Evolutionary conservation across 768 basidiomycete species (phyloP).

Genomic region (Kwoniella sp.): DNA sequence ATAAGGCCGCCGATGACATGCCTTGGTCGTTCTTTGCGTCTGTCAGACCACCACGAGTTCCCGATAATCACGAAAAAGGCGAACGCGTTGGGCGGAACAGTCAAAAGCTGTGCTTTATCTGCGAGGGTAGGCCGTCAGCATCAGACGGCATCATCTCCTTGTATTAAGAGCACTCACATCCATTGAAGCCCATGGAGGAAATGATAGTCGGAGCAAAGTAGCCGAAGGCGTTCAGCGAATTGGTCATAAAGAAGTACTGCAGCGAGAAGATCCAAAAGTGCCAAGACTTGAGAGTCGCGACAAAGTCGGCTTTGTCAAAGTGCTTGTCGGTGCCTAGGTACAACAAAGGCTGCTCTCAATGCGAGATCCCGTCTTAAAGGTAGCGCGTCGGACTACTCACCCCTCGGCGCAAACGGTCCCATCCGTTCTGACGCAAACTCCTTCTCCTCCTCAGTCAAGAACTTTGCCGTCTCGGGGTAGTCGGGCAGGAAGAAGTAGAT

Average conservation of each 20-base stretch:
- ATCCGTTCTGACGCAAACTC: conserved; percentile 17
- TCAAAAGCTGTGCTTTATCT: conserved; percentile 34
- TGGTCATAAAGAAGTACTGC: conserved; percentile 10
- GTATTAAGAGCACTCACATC: conserved; percentile 24
- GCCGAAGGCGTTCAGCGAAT: conserved; percentile 27
- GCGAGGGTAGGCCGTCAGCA: conserved; percentile 3
- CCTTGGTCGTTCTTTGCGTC: conserved; percentile 30
- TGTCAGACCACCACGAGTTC: conserved; percentile 45
- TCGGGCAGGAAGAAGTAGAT: conserved; percentile 35
- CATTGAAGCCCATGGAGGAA: conserved; percentile 35
- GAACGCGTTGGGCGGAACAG: conserved; percentile 38
- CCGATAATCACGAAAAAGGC: conserved; percentile 45
- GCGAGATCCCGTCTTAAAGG: not conserved
- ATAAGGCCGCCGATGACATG: conserved; percentile 44
- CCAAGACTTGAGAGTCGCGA: conserved; percentile 23
- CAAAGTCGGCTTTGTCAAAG: conserved; percentile 30
- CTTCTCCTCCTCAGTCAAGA: conserved; percentile 38
- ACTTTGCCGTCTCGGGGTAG: conserved; percentile 41
- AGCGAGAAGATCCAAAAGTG: conserved; percentile 30
- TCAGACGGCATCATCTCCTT: not conserved
- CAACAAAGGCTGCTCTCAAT: too few species aligned
- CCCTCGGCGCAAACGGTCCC: conserved; percentile 33
- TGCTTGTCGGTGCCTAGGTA: conserved; percentile 35
- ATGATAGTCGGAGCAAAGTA: conserved; percentile 33
- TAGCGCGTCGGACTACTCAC: not conserved